Evolutionary conservation across 768 basidiomycete species (phyloP).

Genomic region (Boletus rubescentipes): DNA sequence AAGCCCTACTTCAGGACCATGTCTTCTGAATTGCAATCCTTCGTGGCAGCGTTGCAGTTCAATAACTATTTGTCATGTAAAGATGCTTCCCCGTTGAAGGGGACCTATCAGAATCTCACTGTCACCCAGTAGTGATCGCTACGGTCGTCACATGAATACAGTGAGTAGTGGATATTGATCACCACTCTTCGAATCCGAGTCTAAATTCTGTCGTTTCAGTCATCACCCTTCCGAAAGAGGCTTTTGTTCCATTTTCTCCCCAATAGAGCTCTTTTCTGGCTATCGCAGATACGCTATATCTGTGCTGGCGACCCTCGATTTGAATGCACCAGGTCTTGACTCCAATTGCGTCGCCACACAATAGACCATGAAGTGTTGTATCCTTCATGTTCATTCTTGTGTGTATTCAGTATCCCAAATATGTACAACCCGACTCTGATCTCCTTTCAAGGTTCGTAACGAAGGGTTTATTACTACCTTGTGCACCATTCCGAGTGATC

Average conservation of each 20-base stretch:
- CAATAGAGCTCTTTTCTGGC: background rate
- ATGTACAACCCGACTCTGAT: background rate
- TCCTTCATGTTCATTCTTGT: constrained; percentile 18
- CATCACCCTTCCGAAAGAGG: constrained; percentile 19
- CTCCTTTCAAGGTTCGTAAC: constrained; percentile 18
- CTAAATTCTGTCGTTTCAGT: constrained; percentile 2
- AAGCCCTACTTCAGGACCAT: background rate
- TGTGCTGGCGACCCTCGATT: constrained; percentile 16
- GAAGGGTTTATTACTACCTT: constrained; percentile 5
- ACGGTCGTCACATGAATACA: constrained; percentile 17
- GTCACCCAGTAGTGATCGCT: constrained; percentile 8
- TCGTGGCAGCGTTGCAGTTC: constrained; percentile 8
- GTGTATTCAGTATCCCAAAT: background rate
- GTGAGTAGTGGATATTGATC: constrained; percentile 7
- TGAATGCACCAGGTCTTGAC: background rate
- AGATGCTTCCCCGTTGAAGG: background rate
- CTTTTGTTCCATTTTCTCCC: background rate
- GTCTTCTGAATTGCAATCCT: constrained; percentile 10
- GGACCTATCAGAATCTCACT: constrained; percentile 1
- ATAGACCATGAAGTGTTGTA: constrained; percentile 15
- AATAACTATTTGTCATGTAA: constrained; percentile 10
- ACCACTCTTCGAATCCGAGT: background rate
- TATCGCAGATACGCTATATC: constrained; percentile 11
- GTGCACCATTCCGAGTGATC: constrained; percentile 8
- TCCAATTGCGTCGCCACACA: constrained; percentile 10